These are phyloP conservation scores for Diophrys sp. DNA, from an alignment of 73 alveolate genomes.

Conservation along the genomic window DNA sequence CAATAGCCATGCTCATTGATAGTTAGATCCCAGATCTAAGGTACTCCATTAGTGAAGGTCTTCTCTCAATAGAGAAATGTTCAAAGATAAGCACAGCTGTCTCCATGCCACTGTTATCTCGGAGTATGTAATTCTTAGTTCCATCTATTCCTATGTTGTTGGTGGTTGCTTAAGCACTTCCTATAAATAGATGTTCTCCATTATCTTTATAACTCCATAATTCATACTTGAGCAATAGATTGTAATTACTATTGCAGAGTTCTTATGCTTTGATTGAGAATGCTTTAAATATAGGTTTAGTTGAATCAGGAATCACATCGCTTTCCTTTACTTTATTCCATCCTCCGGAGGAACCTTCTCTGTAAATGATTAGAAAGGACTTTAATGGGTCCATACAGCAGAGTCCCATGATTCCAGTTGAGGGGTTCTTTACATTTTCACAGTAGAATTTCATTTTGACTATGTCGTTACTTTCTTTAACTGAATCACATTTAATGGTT, in stretches of 20 bases:
- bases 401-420: no score
- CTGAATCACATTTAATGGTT: background rate
- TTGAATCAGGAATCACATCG: no score
- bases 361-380: no score
- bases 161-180: conserved; percentile 20
- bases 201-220: conserved; percentile 38
- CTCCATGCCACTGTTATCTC: conserved; percentile 10
- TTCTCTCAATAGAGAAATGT: conserved; percentile 11
- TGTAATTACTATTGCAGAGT: conserved; percentile 34
- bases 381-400: no score
- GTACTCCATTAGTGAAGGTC: conserved; percentile 40
- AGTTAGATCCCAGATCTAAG: conserved; percentile 27
- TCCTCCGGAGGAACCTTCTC: no score
- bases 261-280: conserved; percentile 4
- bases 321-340: no score
- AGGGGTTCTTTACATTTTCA: no score
- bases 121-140: background rate
- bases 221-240: conserved; percentile 37
- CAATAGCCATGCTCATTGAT: conserved; percentile 24
- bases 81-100: no score
- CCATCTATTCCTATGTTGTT: background rate
- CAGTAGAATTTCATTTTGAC: no score
- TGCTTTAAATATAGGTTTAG: no score
- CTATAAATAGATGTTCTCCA: conserved; percentile 55
- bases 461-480: conserved; percentile 8